These are phyloP conservation scores for Euclidium syriacum DNA, from an alignment of 345 rosid species.

Conservation along the genomic window DNA sequence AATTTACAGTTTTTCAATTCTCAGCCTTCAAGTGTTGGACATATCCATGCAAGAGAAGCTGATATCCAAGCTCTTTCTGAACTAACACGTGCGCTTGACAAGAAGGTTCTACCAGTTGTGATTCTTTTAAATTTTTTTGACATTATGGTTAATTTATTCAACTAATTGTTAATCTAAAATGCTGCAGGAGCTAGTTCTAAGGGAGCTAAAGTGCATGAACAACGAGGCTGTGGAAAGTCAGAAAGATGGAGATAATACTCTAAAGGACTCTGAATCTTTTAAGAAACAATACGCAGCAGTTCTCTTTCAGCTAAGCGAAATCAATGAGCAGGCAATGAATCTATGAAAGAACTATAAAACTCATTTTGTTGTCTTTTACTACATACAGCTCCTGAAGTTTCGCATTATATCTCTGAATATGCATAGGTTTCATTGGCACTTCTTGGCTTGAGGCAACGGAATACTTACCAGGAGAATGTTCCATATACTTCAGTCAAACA, in stretches of 20 bases:
- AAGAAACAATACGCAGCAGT: slow-evolving; percentile 82
- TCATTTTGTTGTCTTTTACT: slow-evolving; percentile 15
- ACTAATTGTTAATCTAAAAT: slow-evolving; percentile 25
- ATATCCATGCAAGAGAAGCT: slow-evolving; percentile 52
- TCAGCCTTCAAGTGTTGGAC: slow-evolving; percentile 41
- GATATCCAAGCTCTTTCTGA: slow-evolving; percentile 56
- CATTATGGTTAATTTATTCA: slow-evolving; percentile 1
- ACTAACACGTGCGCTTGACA: slow-evolving; percentile 46
- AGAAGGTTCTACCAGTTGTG: slow-evolving; percentile 45
- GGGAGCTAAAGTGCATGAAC: slow-evolving; percentile 66
- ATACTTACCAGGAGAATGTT: slow-evolving; percentile 59
- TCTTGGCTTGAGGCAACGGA: slow-evolving; percentile 63
- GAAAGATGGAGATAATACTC: slow-evolving; percentile 44
- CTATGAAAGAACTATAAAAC: slow-evolving; percentile 2
- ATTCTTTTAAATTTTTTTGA: too few relatives aligned
- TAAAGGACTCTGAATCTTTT: slow-evolving; percentile 61
- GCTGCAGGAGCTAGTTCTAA: slow-evolving; percentile 63
- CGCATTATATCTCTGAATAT: slow-evolving; percentile 4
- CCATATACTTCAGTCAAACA: slow-evolving; percentile 28
- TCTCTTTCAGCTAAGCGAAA: slow-evolving; percentile 57
- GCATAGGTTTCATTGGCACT: slow-evolving; percentile 70
- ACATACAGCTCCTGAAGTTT: slow-evolving; percentile 11
- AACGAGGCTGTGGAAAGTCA: slow-evolving; percentile 58
- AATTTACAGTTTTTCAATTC: slow-evolving; percentile 29
- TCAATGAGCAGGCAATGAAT: slow-evolving; percentile 70